These are phyloP conservation scores for Geranium incanum DNA, from an alignment of 441 rosid genomes.

Conservation along the genomic window DNA sequence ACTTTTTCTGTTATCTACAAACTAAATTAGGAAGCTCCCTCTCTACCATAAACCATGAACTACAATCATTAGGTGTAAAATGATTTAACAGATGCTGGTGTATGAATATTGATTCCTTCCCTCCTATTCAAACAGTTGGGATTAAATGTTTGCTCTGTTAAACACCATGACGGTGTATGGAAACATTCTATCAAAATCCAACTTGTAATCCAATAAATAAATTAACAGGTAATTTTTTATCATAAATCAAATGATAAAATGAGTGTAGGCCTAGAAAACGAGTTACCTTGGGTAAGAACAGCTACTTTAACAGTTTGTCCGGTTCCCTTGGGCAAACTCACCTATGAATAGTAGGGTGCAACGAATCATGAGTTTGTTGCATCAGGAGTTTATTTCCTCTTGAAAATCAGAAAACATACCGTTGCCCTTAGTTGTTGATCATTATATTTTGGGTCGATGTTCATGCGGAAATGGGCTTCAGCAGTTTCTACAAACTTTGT, in stretches of 20 bases:
- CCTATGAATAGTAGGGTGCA: constrained; percentile 35
- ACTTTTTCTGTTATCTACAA: too few species aligned
- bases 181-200: neutral
- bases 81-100: neutral
- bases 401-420: constrained; percentile 33
- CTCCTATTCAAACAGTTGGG: neutral
- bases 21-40: constrained; percentile 2
- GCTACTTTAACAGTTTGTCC: constrained; percentile 88
- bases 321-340: constrained; percentile 93
- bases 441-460: constrained; percentile 91
- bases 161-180: neutral
- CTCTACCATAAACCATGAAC: neutral
- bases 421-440: constrained; percentile 98
- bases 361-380: neutral
- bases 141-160: neutral
- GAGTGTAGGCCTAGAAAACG: neutral
- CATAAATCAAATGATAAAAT: neutral
- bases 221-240: neutral
- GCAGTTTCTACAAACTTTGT: constrained; percentile 80
- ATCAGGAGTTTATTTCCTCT: neutral
- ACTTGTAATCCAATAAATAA: neutral
- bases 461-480: constrained; percentile 97
- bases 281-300: constrained; percentile 91
- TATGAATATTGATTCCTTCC: neutral
- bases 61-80: neutral